Base-by-base conservation (phyloP, 306 rosid genomes). In the Morella rubra region DNA sequence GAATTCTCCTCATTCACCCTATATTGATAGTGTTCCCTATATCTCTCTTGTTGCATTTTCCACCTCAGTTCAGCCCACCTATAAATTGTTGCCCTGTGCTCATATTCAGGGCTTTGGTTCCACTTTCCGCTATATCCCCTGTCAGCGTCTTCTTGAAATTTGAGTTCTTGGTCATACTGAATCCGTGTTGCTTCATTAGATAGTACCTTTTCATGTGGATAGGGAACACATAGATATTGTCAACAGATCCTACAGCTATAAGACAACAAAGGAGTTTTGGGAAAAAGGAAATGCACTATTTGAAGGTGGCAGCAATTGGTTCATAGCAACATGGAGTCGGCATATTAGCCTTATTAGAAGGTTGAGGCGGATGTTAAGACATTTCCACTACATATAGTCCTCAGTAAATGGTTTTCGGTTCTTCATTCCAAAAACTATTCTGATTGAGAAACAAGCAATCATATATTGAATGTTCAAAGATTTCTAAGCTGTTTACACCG, bases 131-230 rank as follows among this genome's bases (percentile, higher is more conserved):
- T 79, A 66, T 76, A 72, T 52, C 84, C 72, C 77, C 77, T 84
- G 27, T 78, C 84, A 55, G 79, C 64, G 49, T 60, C 61, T 71
- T 81, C 85, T 81, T 77, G 74, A 13, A 83, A 82, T 81, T 79
- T 81, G 69, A 92, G 89, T 61, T 86, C 86, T 70, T 44, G 85
- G 73, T 93, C 93, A 84, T 93, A 89, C 78, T 81, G 87, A 81
- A 44, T 69, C 81, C 95, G 88, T 0, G 96, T 82, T 74, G 77
- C 86, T 81, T 92, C 91, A 89, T 90, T 81, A 44, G 97, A 86
- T 65, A 94, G 83, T 20, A 94, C 93, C 98, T 94, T 84, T 79
- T 81, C 74, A 60, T 24, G 44, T 27, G 61, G 74, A 74, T 41
- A 83, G 53, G 56, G 47, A 69, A 83, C 8, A 50, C 50, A 47